Percentiles rank a stretch among this genome's conserved stretches.
Conservation (phyloP, 163 green algal genomes). For the Prototheca wickerhamii region DNA sequence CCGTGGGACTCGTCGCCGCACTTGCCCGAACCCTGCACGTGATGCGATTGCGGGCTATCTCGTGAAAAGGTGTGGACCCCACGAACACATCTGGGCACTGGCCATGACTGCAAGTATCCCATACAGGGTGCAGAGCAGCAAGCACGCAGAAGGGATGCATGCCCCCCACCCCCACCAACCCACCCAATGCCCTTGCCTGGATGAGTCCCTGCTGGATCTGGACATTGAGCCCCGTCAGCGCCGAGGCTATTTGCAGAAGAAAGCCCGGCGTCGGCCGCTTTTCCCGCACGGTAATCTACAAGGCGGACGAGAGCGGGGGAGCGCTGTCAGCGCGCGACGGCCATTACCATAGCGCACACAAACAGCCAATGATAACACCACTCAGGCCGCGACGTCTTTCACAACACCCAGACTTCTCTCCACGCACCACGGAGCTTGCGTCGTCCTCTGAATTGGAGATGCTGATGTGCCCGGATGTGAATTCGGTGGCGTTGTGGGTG, state of each 20-base stretch:
- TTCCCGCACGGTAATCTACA: constrained; percentile 23
- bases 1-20: neutral
- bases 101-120: neutral
- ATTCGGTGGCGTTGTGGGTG: constrained; percentile 17
- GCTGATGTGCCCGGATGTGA: constrained; percentile 21
- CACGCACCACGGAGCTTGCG: constrained; percentile 27
- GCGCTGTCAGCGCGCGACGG: too few relatives aligned
- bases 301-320: too few relatives aligned
- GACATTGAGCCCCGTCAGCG: constrained; percentile 32
- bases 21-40: neutral
- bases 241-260: constrained; percentile 39
- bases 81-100: neutral
- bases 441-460: constrained; percentile 34
- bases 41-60: neutral
- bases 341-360: too few relatives aligned
- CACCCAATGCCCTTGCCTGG: too few relatives aligned
- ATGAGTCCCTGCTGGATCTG: constrained; percentile 38
- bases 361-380: too few relatives aligned
- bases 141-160: too few relatives aligned
- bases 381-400: too few relatives aligned
- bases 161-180: neutral
- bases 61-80: neutral
- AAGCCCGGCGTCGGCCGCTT: constrained; percentile 25
- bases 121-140: too few relatives aligned
- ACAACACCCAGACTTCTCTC: too few relatives aligned